Conservation (phyloP, 768 basidiomycete genomes). For the Baorangia bicolor region DNA sequence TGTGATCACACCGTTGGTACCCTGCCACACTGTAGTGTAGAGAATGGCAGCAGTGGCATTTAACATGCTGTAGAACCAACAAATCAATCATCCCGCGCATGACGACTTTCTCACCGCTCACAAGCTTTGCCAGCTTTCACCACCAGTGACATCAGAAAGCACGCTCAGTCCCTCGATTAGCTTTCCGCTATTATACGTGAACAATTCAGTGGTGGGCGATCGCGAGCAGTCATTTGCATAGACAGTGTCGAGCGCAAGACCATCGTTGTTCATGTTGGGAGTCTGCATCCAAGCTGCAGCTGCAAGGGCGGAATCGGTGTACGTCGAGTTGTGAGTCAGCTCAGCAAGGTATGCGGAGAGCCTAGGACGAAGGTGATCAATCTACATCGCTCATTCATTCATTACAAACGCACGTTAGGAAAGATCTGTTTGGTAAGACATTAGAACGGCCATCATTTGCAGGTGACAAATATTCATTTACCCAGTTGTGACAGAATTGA, state of each 20-base stretch:
- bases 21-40: slow-evolving; percentile 47
- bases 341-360: slow-evolving; percentile 51
- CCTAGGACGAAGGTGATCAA: slow-evolving; percentile 23
- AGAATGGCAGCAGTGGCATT: slow-evolving; percentile 40
- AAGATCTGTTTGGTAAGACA: slow-evolving; percentile 29
- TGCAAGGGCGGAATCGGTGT: slow-evolving; percentile 44
- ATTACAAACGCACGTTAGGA: slow-evolving; percentile 35
- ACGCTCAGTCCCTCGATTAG: slow-evolving; percentile 52
- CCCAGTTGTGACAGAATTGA: slow-evolving; percentile 56
- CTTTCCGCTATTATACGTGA: slow-evolving; percentile 57
- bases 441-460: background rate
- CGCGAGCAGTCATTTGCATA: slow-evolving; percentile 46
- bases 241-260: slow-evolving; percentile 49
- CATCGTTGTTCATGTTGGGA: slow-evolving; percentile 42
- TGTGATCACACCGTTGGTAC: slow-evolving; percentile 49
- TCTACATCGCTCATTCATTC: background rate
- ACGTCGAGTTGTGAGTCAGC: slow-evolving; percentile 43
- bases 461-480: slow-evolving; percentile 13
- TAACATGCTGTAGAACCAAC: slow-evolving; percentile 31
- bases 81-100: background rate
- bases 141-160: slow-evolving; percentile 41
- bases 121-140: slow-evolving; percentile 42
- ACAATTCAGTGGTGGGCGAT: slow-evolving; percentile 45
- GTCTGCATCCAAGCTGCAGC: slow-evolving; percentile 49
- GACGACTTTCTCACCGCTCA: slow-evolving; percentile 21